These are phyloP conservation scores for Chlamydomonas reinhardtii DNA, from an alignment of 163 green algal genomes.

Conservation along the genomic window DNA sequence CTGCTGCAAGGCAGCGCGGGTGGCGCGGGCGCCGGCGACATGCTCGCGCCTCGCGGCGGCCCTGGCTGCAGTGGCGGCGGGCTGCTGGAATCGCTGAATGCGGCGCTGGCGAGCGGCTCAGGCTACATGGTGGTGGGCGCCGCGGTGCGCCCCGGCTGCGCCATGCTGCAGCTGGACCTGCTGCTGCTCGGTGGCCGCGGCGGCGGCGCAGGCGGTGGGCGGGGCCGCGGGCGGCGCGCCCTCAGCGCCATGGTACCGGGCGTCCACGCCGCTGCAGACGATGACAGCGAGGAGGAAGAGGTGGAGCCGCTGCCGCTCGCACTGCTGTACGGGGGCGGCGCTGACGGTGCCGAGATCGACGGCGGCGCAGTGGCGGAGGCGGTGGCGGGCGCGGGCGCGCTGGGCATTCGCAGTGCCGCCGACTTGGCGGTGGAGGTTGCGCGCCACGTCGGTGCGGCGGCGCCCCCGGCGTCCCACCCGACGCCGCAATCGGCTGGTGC, in stretches of 20 bases:
- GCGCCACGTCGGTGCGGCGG: background rate
- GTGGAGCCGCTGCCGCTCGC: background rate
- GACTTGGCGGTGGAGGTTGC: background rate
- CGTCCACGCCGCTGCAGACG: too few species aligned
- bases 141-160: slow-evolving; percentile 23
- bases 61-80: background rate
- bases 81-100: slow-evolving; percentile 32
- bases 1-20: background rate
- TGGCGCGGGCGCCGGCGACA: too few species aligned
- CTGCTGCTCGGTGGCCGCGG: background rate
- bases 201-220: background rate
- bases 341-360: background rate
- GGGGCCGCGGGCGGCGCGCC: background rate
- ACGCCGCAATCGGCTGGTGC: background rate
- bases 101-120: slow-evolving; percentile 25
- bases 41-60: too few species aligned
- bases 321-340: background rate
- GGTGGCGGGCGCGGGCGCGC: too few species aligned
- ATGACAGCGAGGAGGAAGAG: background rate
- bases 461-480: background rate
- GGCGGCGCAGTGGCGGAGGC: background rate
- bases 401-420: too few species aligned
- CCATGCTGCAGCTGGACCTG: slow-evolving; percentile 12
- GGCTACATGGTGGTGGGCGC: slow-evolving; percentile 45
- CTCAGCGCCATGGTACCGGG: background rate